Base-by-base conservation (phyloP, 345 rosid genomes). In the Excoecaria cochinchinensis region DNA sequence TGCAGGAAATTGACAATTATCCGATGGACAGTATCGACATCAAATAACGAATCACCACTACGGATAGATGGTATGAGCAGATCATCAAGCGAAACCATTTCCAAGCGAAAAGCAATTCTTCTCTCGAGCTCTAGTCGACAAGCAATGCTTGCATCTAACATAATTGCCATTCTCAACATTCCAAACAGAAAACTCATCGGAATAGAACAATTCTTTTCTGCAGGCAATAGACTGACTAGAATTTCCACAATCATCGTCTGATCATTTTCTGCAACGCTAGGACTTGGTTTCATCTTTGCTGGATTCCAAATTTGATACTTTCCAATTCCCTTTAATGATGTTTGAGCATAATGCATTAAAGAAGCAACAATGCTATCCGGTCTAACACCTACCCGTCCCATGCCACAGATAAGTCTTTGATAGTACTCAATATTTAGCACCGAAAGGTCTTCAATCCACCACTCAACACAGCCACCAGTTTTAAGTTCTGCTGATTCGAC, bases 401-500 rank as follows among this genome's bases (percentile, higher is more conserved):
- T 88, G 4, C 88, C 88, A 31, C 83, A 64, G 21, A 92, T 82
- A 61, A 88, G 92, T 78, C 85, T 83, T 19, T 78, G 72, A 60
- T 92, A 94, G 73, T 82, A 89, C 51, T 86, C 88, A 50, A 90
- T 86, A 66, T 87, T 76, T 39, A 94, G 82, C 21, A 66, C 84
- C 8, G 93, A 89, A 22, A 94, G 86, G 76, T 94, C 94, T 82
- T 94, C 91, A 2, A 87, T 82, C 98, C 97, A 94, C 93, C 94
- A 87, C 67, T 87, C 91, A 8, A 85, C 77, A 77, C 92, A 84
- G 48, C 81, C 70, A 62, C 85, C 38, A 14, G 63, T 79, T 71
- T 90, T 92, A 16, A 90, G 83, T 72, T 90, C 96, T 11, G 89
- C 78, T 15, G 91, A 88, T 73, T 82, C 79, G 4, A 66, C 75